Evolutionary conservation across 2,329 filamentous ascomycete species (phyloP), one percentile per base, ranked within the genome.

Genomic region (Xylariaceae sp.): DNA sequence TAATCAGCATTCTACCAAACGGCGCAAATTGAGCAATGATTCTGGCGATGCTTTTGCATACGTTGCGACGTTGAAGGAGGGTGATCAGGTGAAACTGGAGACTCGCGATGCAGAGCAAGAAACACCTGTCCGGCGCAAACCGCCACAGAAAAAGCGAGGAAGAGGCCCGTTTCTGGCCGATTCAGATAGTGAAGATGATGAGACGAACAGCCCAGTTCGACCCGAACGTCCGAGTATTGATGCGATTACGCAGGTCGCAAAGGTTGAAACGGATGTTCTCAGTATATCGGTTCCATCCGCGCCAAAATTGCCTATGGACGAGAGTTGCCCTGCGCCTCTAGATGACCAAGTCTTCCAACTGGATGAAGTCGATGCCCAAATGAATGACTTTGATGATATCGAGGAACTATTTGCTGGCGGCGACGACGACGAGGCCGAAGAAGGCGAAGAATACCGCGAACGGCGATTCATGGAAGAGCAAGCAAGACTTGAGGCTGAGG

Each of bases 401-500:
- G 85, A 89, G 66, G 83, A 86, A 15, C 79, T 84, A 11, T 82
- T 86, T 63, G 77, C 69, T 23, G 75, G 53, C 41, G 60, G 70
- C 23, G 75, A 78, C 35, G 71, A 78, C 39, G 76, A 79, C n/a
- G 60, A 62, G n/a, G 52, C 52, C 47, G 45, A 79, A 41, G 81
- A 81, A 66, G 87, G 87, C 45, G 85, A 89, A 68, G 87, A 89
- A 69, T 82, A 81, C 63, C 76, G 84, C 52, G 85, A 86, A 67
- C 82, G 84, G 74, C 79, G 82, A 52, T 92, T 84, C 73, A 90
- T 92, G 86, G 84, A 87, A 68, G 88, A 90, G 70, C 90, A 94
- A 71, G 84, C 84, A 49, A 80, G 83, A 9, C 76, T 88, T 2
- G 85, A 88, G 65, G 82, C 81, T 2, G 80, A 85, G 65, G 83